phyloP scores from a whole-genome alignment of 2,329 filamentous ascomycete species.

The Trichoderma citrinoviride region DNA sequence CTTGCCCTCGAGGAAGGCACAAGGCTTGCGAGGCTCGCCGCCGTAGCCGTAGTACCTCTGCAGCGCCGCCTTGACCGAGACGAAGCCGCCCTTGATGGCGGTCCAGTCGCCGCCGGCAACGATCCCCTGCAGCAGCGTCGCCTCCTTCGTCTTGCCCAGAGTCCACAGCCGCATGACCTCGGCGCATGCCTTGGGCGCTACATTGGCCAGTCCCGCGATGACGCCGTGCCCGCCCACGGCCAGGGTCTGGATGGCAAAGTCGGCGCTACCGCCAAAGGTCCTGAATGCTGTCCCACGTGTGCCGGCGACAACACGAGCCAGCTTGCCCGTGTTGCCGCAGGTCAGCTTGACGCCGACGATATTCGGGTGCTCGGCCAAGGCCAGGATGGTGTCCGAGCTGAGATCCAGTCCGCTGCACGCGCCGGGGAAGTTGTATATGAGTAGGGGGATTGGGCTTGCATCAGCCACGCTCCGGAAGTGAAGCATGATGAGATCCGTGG shows the following conservation, averaged over 20 bases:
- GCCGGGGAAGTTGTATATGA: conserved; percentile 64
- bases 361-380: conserved; percentile 52
- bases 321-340: conserved; percentile 62
- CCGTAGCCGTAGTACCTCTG: conserved; percentile 62
- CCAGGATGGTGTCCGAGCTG: conserved; percentile 54
- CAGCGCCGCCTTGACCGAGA: conserved; percentile 66
- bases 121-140: conserved; percentile 60
- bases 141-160: conserved; percentile 56
- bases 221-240: conserved; percentile 69
- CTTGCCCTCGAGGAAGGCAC: conserved; percentile 30
- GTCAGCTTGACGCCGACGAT: conserved; percentile 64
- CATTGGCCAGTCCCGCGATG: conserved; percentile 69
- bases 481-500: conserved; percentile 53
- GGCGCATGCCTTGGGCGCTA: conserved; percentile 64
- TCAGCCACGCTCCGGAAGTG: conserved; percentile 64
- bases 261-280: conserved; percentile 69
- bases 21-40: conserved; percentile 56
- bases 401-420: conserved; percentile 57
- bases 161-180: conserved; percentile 59
- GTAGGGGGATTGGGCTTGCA: conserved; percentile 54
- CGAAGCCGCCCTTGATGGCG: conserved; percentile 65
- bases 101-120: conserved; percentile 68
- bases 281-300: conserved; percentile 51
- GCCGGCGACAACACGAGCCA: conserved; percentile 48
- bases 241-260: conserved; percentile 70